Base-by-base conservation (phyloP, 306 rosid genomes). In the Pterocarpus macrocarpus region DNA sequence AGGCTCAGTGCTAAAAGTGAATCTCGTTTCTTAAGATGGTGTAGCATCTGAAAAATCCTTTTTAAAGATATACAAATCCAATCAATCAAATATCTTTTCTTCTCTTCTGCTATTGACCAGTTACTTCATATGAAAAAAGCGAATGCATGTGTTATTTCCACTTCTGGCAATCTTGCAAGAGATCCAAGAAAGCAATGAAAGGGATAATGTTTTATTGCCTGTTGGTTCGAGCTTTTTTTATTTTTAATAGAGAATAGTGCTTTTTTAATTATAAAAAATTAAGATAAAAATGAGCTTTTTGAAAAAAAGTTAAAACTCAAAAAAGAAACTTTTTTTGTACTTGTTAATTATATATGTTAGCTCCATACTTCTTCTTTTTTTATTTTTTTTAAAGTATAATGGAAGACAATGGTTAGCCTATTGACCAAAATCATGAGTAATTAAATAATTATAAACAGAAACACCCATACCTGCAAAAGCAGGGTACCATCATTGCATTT, bases 401-500 rank as follows among this genome's bases (percentile, higher is more conserved):
- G 66, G 39, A 36, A 56, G 70, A 63, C 5, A 58, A 34, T 16
- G 4, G 30, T 38, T 65, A 14, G 55, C 35, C 59, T 33, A 58
- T 77, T 49, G 59, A 41, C 47, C 73, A 84, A 28, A 63, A 79
- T 80, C 65, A 73, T 43, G 71, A 36, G 53, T 57, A 71, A 79
- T 44, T 12, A 57, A 47, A 75, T 39, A 53, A 36, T 82, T 36
- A 61, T 39, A 14, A 80, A 83, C 12, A 87, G 73, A 86, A 64
- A 70, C 63, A 73, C 12, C 43, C 72, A 55, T 90, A 96, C 99
- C 99, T 96, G 98, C 81, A 96, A 87, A 86, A 96, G 94, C 85
- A 96, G 75, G 71, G 91, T 92, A 77, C 98, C 99, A 79, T 96
- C 94, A 74, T 88, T 89, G 85, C 99, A 87, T 90, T 92, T 92